Evolutionary conservation across 495 filamentous ascomycete species (phyloP), one percentile per base, ranked within the genome.

Genomic region (Penicillium ucsense): DNA sequence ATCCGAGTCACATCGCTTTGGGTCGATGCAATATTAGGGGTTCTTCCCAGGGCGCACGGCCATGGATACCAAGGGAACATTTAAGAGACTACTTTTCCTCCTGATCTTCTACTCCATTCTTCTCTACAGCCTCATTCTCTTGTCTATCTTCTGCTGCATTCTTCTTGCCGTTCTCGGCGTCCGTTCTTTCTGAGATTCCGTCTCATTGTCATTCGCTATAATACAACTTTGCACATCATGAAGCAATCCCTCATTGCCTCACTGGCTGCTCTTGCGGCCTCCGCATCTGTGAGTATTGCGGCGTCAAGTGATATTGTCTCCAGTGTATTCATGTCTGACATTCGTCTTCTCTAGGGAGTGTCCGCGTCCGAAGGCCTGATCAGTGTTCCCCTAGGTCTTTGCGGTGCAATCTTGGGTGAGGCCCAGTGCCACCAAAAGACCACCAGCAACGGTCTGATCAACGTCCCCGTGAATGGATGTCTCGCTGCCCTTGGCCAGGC

Each of bases 171-270:
- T 51, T 48, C 34, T 40, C 51, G 55, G 53, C 59, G 54, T 60
- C 56, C 59, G 51, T 49, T 62, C 59, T 45, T 57, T 61, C 29
- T 20, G 20, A 20, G 20, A 30, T 45, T 35, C 45, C 51, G 35
- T 32, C 40, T 34, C 36, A 28, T 35, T 47, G 41, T 38, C 41
- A 45, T 33, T 41, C 40, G 48, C 41, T 10, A 36, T 52, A 47
- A 54, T 48, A 10, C 41, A 48, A 35, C 34, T 45, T 53, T 43
- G 36, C 40, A 49, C 59, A 62, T 48, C 39, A 64, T 64, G 61
- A 64, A 64, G 54, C 55, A 57, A 38, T 58, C 61, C 29, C 41
- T 62, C 41, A 45, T 62, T n/a, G 38, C 59, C 33, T 55, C 61
- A 33, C 47, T 57, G 39, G 52, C 54, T 27, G 59, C 57, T 38